Conservation (phyloP, 1,284 basidiomycete species). For the Sanghuangporus sanghuang region DNA sequence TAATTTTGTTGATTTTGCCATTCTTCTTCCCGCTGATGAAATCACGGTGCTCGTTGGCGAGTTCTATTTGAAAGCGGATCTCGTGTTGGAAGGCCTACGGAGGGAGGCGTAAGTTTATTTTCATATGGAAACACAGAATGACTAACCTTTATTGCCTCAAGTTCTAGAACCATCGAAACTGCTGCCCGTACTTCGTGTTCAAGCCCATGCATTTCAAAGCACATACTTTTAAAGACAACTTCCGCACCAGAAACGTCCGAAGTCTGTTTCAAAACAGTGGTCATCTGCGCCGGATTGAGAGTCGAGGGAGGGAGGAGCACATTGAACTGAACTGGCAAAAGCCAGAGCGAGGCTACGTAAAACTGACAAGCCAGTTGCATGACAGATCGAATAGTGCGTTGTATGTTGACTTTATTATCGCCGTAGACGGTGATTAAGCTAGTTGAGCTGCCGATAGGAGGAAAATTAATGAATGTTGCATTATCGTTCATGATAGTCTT, state of each 20-base stretch:
- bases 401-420: constrained; percentile 92
- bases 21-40: constrained; percentile 99
- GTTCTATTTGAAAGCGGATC: constrained; percentile 97
- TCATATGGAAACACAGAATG: constrained; percentile 1
- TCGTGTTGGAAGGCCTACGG: constrained; percentile 88
- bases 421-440: constrained; percentile 94
- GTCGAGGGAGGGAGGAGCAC: constrained; percentile 80
- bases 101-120: neutral
- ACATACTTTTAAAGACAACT: constrained; percentile 95
- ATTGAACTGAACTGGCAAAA: constrained; percentile 91
- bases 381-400: constrained; percentile 89
- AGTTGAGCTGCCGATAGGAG: constrained; percentile 84
- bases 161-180: constrained; percentile 81
- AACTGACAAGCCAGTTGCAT: constrained; percentile 97
- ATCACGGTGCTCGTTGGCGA: constrained; percentile 96
- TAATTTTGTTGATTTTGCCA: constrained; percentile 98
- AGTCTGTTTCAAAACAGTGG: constrained; percentile 82
- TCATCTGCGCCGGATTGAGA: constrained; percentile 81
- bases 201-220: constrained; percentile 96
- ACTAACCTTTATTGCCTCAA: constrained; percentile 83
- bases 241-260: constrained; percentile 88
- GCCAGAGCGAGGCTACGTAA: constrained; percentile 95
- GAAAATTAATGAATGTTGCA: constrained; percentile 93
- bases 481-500: constrained; percentile 94
- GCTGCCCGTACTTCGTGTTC: constrained; percentile 89